phyloP scores from a whole-genome alignment of 495 filamentous ascomycete species.

The Sabuloglossum arenarium region DNA sequence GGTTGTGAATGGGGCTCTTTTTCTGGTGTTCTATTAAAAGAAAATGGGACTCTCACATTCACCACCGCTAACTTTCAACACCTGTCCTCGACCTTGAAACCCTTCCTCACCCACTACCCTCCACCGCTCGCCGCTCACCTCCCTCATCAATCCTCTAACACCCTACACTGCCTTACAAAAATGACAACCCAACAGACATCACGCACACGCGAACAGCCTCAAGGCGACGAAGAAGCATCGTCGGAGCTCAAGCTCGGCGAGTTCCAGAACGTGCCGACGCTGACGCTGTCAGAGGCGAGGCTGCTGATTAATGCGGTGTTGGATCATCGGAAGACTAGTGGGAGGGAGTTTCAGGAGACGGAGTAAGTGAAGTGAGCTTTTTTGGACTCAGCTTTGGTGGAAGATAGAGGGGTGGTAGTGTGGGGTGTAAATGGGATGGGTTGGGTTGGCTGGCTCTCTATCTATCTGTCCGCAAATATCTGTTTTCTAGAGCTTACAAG shows the following conservation, averaged over 20 bases:
- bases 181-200: conserved; percentile 26
- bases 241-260: conserved; percentile 71
- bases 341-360: conserved; percentile 44
- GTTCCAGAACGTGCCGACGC: conserved; percentile 67
- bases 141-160: not conserved
- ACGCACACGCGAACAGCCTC: conserved; percentile 46
- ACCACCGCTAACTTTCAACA: no score
- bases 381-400: not conserved
- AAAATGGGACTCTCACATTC: no score
- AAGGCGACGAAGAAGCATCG: conserved; percentile 76
- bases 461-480: no score
- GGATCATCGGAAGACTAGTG: conserved; percentile 42
- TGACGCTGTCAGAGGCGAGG: conserved; percentile 79
- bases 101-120: not conserved
- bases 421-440: not conserved
- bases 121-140: not conserved
- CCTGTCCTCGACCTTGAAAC: not conserved
- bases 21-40: no score
- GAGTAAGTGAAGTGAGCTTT: conserved; percentile 23
- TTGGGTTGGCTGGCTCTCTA: no score
- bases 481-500: no score
- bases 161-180: not conserved
- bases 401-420: not conserved
- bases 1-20: no score
- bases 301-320: conserved; percentile 77